Base-by-base conservation (phyloP, 1,139 yeast species). In the Scheffersomyces parashehatae region DNA sequence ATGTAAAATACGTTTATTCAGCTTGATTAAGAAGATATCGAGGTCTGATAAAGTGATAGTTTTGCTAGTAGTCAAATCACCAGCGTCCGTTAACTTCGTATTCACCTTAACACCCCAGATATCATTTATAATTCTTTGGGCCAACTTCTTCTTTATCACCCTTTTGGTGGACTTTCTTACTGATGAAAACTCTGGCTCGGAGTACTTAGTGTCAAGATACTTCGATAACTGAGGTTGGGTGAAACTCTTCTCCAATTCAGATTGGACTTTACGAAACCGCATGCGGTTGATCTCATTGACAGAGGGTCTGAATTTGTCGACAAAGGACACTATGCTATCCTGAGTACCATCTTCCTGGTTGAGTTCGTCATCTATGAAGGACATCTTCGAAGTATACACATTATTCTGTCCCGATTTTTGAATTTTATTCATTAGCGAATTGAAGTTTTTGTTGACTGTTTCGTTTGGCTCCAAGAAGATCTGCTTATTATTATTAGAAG, bases 11-110 rank as follows among this genome's bases (percentile, higher is more conserved):
- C 62, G 60, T 4, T 82, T 84, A 38, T 70, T 69, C 40, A 79
- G 69, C 8, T 79, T 57, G n/a, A 81, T 53, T 20, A 82, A 59
- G 48, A 80, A 80, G 44, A 79, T 53, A 38, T 81, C 83, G 15
- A 73, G 60, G 34, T 69, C 64, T 40, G 65, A 56, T 10, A 79
- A 60, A 24, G 66, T 61, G 29, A 79, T 60, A 9, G 62, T 55
- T 36, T 64, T 62, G 41, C 72, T 74, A 5, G 65, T 58, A 28
- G 73, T 61, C 24, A 74, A 63, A 45, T 76, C 81, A 5, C 70
- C 69, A 26, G 67, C 59, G 24, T 66, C 64, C 1, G 67, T 53
- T 11, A 68, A 49, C 30, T 62, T 53, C 11, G 64, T 60, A 1
- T 68, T 55, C 34, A 55, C 55, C n/a, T 45, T 47, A 1, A 76